Evolutionary conservation across 495 filamentous ascomycete genomes (phyloP), one percentile per base, ranked within the genome.

Genomic region (Cetradonia linearis): DNA sequence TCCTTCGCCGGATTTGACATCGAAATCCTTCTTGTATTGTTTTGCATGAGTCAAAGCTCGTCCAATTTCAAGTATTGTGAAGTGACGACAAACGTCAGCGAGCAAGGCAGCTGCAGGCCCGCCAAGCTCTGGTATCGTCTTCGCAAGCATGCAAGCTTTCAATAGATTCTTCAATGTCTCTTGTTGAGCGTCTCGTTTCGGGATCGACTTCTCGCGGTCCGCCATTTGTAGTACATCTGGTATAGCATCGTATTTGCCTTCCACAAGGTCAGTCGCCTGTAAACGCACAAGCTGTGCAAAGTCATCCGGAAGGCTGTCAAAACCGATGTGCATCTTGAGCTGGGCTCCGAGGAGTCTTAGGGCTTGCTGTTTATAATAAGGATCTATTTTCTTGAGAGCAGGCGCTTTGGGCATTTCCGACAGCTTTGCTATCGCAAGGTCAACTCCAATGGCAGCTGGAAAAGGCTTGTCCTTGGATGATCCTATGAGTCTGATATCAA

Each of bases 361-460:
- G 0, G 94, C 91, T 68, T 97, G 91, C 67, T 89, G 85, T 72
- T 97, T 97, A 75, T 97, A 94, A 66, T 87, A 92, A 9, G 73
- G 69, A 66, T 97, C 92, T 11, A 84, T 85, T 58, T 86, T 84
- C 70, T 88, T 89, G 8, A 79, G 81, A 18, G 79, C 69, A 25
- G 77, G 68, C 0, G 77, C 70, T 67, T 86, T 92, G 0, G 88
- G 83, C 10, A 80, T 70, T 62, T 97, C 92, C 74, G 84, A 83
- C 33, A 99, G 70, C 67, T 90, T 95, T 23, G 83, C 83, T 62
- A 95, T 86, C 10, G 94, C 93, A 47, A 91, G 75, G 65, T 97
- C 91, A 60, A 97, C 82, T 4, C 93, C 92, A 50, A 90, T 82
- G 23, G 83, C 81, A 5, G 87, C 81, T 14, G 94, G 91, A 66